phyloP scores from a whole-genome alignment of 2,329 filamentous ascomycete genomes.

The Tolypocladium tropicale region DNA sequence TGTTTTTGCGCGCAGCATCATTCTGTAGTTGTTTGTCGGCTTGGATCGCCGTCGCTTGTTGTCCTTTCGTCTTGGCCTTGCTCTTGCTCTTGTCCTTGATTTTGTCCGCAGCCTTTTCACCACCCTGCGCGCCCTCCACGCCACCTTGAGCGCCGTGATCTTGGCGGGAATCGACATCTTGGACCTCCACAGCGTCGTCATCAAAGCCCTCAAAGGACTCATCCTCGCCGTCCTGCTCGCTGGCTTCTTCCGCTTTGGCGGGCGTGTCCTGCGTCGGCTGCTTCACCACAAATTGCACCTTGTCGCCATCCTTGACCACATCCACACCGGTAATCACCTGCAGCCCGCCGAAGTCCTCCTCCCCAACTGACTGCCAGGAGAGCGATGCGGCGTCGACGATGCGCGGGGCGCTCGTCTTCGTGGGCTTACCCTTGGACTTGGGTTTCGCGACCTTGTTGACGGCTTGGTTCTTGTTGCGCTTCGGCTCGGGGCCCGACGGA shows the following conservation, averaged over 20 bases:
- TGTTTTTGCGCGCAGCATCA: conserved; percentile 24
- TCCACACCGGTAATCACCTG: conserved; percentile 91
- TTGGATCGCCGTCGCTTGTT: conserved; percentile 18
- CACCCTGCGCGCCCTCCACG: conserved; percentile 16
- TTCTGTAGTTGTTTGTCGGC: conserved; percentile 22
- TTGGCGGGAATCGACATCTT: conserved; percentile 21
- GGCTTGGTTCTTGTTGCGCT: conserved; percentile 22
- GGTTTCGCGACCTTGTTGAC: neutral
- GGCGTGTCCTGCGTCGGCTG: conserved; percentile 9
- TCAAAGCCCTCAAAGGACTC: conserved; percentile 59
- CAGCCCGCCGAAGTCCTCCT: conserved; percentile 84
- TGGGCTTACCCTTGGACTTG: conserved; percentile 5
- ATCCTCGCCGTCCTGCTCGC: conserved; percentile 23
- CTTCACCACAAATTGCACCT: conserved; percentile 43
- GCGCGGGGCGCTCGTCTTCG: conserved; percentile 10
- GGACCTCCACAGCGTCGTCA: conserved; percentile 30
- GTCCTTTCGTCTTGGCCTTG: conserved; percentile 19
- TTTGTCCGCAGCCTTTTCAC: conserved; percentile 15
- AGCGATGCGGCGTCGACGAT: conserved; percentile 37
- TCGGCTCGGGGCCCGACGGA: conserved; percentile 19
- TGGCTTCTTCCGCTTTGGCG: conserved; percentile 8
- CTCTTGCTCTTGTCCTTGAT: conserved; percentile 13
- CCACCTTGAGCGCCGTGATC: conserved; percentile 18
- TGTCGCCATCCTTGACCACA: conserved; percentile 56
- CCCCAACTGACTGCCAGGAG: conserved; percentile 67